Evolutionary conservation across 2,329 filamentous ascomycete genomes (phyloP), one percentile per base, ranked within the genome.

Genomic region (Calonectria fujianensis): DNA sequence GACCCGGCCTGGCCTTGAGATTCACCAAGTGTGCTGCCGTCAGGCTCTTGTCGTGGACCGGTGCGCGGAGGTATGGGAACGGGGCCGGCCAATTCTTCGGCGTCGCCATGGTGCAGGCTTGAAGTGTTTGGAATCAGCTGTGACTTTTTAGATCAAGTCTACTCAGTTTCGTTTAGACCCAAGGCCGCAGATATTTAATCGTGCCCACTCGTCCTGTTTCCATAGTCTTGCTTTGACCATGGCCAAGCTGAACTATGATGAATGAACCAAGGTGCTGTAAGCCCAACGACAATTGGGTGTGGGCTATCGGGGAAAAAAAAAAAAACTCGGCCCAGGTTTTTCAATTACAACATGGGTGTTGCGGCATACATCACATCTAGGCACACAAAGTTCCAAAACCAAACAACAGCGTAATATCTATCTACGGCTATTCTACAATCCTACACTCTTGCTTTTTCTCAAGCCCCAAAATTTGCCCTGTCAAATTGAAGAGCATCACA

Each of bases 81-180:
- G 84, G 68, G 5, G 84, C 48, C 0, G 91, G 91, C 92, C 92
- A 93, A 82, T 92, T 92, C 76, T 88, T 89, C 3, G 91, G 91
- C 31, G 81, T 82, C 20, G 79, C 80, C 84, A 85, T 86, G 75
- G 24, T 54, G 54, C 29, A 32, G 14, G 45, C 11, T 32, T 31
- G 63, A 27, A 27, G 3, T 24, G n/a, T 37, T 24, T 41, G 35
- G 27, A 20, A 41, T 31, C 2, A 31, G 35, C 24, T 20, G 35
- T 29, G 10, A 48, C 45, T 24, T 48, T 9, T 24, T 27, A 27
- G 2, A 1, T 11, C 13, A 20, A 39, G n/a, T 2, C 6, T 39
- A 61, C 18, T 27, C 16, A n/a, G n/a, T 39, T 16, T 39, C 10
- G 11, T 41, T 29, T 7, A 16, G 3, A 20, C 16, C 27, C 35